Conservation (phyloP, 2,329 filamentous ascomycete genomes). For the Ophiostoma tasmaniense region DNA sequence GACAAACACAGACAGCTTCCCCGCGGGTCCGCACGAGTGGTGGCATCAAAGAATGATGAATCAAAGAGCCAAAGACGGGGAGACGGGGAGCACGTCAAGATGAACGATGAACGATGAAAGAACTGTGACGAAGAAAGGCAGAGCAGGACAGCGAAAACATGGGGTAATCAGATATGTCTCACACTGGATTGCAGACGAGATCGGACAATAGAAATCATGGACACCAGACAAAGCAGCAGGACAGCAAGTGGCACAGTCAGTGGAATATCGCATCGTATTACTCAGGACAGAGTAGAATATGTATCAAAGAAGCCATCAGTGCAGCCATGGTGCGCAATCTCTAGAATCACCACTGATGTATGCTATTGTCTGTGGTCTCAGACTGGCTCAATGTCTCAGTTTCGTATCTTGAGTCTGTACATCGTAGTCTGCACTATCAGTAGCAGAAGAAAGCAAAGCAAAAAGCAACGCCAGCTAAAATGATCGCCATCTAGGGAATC, state of each 20-base stretch:
- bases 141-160: not conserved
- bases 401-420: not conserved
- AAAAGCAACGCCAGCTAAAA: not conserved
- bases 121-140: not conserved
- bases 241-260: not conserved
- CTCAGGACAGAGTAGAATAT: no score
- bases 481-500: not conserved
- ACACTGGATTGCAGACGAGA: not conserved
- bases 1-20: not conserved
- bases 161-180: constrained; percentile 1
- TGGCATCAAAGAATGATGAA: not conserved
- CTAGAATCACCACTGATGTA: not conserved
- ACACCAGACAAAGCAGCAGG: not conserved
- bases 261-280: no score
- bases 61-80: no score
- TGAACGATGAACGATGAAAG: not conserved
- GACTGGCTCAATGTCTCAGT: not conserved
- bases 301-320: not conserved
- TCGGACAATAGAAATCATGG: not conserved
- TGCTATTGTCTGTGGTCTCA: not conserved
- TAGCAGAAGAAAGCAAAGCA: no score
- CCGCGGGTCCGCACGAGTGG: not conserved
- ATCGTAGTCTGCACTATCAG: not conserved
- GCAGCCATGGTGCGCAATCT: not conserved
- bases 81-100: no score